Percentiles rank a stretch among this genome's conserved stretches.
These are phyloP conservation scores for Diplodia mutila DNA, from an alignment of 2,329 filamentous ascomycete species.

Conservation along the genomic window DNA sequence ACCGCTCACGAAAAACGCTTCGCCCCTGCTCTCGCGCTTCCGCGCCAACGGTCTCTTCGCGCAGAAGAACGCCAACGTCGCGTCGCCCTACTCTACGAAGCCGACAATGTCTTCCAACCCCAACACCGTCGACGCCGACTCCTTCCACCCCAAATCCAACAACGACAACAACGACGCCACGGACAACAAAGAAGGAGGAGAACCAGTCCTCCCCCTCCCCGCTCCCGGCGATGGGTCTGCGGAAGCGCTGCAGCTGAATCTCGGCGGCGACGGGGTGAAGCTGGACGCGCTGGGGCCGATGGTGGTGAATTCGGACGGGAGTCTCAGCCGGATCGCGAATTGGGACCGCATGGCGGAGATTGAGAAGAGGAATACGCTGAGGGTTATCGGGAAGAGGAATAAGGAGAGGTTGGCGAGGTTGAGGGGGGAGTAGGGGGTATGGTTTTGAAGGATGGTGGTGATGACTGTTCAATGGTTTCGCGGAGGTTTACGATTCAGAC, in stretches of 20 bases:
- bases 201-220: slow-evolving; percentile 27
- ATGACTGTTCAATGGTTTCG: no score
- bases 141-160: slow-evolving; percentile 1
- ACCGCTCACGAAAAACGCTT: background rate
- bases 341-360: slow-evolving; percentile 72
- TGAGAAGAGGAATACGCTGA: slow-evolving; percentile 68
- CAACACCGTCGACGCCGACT: slow-evolving; percentile 8
- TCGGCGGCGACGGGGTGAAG: slow-evolving; percentile 50
- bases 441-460: no score
- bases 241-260: slow-evolving; percentile 40
- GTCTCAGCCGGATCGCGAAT: slow-evolving; percentile 71
- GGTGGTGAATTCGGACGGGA: slow-evolving; percentile 74
- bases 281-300: slow-evolving; percentile 73
- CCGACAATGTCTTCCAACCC: no score
- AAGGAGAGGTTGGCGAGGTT: slow-evolving; percentile 63
- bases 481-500: no score
- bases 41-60: background rate
- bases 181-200: background rate
- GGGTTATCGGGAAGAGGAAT: slow-evolving; percentile 71
- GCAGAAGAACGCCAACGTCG: background rate
- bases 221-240: slow-evolving; percentile 27
- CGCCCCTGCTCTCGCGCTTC: background rate
- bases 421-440: slow-evolving; percentile 40
- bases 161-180: background rate
- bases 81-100: background rate